Percentiles rank a stretch among this genome's conserved stretches.
These are phyloP conservation scores for Speleostelium caveatum DNA, from an alignment of 78 protist genomes.

Conservation along the genomic window DNA sequence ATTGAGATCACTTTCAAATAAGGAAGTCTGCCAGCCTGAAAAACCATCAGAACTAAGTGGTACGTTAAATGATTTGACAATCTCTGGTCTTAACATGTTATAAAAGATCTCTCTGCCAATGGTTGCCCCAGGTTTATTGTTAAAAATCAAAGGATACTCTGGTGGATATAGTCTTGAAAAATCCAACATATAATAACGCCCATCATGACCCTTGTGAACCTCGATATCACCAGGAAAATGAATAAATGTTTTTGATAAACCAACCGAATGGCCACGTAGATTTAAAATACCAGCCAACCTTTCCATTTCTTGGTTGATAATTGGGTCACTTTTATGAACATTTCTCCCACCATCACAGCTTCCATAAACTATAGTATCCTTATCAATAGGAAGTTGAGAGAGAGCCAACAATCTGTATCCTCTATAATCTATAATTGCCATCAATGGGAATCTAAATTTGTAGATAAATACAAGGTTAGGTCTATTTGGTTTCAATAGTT, in stretches of 20 bases:
- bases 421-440: slow-evolving; percentile 85
- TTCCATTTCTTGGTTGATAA: slow-evolving; percentile 65
- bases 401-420: slow-evolving; percentile 83
- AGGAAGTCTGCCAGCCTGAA: slow-evolving; percentile 57
- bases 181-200: slow-evolving; percentile 58
- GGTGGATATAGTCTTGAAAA: slow-evolving; percentile 85
- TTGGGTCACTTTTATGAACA: slow-evolving; percentile 39
- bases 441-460: slow-evolving; percentile 82
- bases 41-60: slow-evolving; percentile 69
- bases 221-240: slow-evolving; percentile 80
- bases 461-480: too few species aligned
- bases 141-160: slow-evolving; percentile 26
- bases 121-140: slow-evolving; percentile 28
- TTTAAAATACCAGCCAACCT: slow-evolving; percentile 43
- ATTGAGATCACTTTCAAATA: background rate
- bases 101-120: background rate
- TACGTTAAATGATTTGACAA: slow-evolving; percentile 39
- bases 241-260: slow-evolving; percentile 25
- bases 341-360: slow-evolving; percentile 83
- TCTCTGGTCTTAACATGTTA: slow-evolving; percentile 66
- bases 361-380: slow-evolving; percentile 75
- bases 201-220: slow-evolving; percentile 78
- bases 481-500: too few species aligned
- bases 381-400: slow-evolving; percentile 69
- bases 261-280: slow-evolving; percentile 75